Conservation (phyloP, 2,329 filamentous ascomycete species). For the Neobulgaria alba region DNA sequence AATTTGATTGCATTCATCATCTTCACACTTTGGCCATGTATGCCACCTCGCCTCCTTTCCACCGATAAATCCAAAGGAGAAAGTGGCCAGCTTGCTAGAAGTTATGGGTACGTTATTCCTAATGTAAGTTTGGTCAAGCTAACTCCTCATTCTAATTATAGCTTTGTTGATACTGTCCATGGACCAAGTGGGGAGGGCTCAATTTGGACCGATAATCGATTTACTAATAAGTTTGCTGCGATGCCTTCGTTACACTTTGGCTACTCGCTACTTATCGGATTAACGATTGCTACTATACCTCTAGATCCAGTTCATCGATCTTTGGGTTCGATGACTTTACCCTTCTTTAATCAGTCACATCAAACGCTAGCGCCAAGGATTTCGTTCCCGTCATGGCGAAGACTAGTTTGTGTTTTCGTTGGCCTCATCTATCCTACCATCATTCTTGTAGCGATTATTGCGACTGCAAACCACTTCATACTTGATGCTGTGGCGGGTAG, state of each 20-base stretch:
- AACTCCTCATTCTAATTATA: too few relatives aligned
- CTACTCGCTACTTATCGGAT: conserved; percentile 63
- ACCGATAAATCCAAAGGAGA: conserved; percentile 44
- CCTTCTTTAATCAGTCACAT: conserved; percentile 26
- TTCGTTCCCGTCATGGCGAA: conserved; percentile 39
- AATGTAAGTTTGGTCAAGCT: too few relatives aligned
- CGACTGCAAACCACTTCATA: conserved; percentile 55
- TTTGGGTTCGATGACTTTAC: conserved; percentile 26
- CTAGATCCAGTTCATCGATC: conserved; percentile 46
- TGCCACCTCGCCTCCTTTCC: conserved; percentile 49
- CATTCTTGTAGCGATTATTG: conserved; percentile 52
- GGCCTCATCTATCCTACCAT: conserved; percentile 56
- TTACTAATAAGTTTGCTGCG: conserved; percentile 69
- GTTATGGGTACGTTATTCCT: too few relatives aligned
- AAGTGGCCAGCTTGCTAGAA: conserved; percentile 49
- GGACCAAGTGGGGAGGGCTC: conserved; percentile 50
- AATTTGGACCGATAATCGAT: conserved; percentile 64
- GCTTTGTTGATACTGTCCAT: conserved; percentile 45
- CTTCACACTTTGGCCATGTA: conserved; percentile 52
- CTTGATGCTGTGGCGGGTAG: conserved; percentile 58
- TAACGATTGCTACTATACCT: conserved; percentile 60
- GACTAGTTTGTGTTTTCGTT: conserved; percentile 38
- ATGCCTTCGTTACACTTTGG: conserved; percentile 73
- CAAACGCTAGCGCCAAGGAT: conserved; percentile 27
- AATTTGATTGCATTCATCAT: conserved; percentile 51